Evolutionary conservation across 1,284 basidiomycete species (phyloP).

Genomic region (Trichosporon ovoides): DNA sequence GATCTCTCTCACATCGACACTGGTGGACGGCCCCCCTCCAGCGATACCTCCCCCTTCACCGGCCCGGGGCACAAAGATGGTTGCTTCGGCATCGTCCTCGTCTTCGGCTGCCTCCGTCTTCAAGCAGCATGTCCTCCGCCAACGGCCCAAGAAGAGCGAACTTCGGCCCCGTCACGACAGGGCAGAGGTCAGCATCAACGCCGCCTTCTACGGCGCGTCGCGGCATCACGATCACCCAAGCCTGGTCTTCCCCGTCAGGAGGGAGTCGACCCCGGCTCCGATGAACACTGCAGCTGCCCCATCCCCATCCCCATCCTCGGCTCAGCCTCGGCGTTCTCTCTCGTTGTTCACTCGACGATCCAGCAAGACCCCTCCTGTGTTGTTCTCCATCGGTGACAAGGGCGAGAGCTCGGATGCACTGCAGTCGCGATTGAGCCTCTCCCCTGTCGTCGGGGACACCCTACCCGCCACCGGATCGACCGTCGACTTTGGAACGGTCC

Average conservation of each 20-base stretch:
- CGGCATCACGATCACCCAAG: not conserved
- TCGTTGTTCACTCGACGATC: not conserved
- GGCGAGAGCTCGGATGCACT: not conserved
- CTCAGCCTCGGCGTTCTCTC: not conserved
- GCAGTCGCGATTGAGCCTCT: not conserved
- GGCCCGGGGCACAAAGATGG: not conserved
- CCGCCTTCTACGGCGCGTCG: not conserved
- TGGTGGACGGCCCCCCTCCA: not conserved
- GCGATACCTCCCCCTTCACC: not conserved
- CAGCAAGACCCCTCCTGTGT: not conserved
- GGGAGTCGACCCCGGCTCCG: not conserved
- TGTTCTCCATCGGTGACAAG: not conserved
- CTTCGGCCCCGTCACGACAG: not conserved
- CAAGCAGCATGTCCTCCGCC: not conserved
- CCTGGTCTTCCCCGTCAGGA: not conserved
- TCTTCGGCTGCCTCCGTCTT: not conserved
- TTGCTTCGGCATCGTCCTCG: not conserved
- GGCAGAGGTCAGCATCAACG: conserved; percentile 4
- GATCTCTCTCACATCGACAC: not conserved
- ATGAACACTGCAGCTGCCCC: not conserved
- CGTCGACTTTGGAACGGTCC: not conserved
- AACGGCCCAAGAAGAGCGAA: not conserved
- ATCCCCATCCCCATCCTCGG: not conserved
- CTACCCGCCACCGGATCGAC: not conserved
- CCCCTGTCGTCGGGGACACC: not conserved